These are phyloP conservation scores for Rhodotorula sp. DNA, from an alignment of 1,284 basidiomycete genomes.

Conservation along the genomic window DNA sequence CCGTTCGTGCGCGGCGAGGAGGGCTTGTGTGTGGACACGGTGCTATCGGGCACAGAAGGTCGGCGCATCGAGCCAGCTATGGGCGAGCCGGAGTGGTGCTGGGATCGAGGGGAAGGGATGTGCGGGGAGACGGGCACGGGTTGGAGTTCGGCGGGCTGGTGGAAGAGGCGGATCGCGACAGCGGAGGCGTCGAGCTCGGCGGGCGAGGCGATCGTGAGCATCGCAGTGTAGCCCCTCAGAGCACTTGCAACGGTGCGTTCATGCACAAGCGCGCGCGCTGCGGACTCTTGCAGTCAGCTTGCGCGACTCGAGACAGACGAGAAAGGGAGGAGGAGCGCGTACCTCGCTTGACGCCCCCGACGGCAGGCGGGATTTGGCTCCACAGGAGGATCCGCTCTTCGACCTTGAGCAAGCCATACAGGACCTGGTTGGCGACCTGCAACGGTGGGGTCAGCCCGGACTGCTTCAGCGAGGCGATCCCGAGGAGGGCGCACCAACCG, in stretches of 20 bases:
- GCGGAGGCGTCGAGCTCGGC: conserved; percentile 3
- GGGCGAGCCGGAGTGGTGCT: neutral
- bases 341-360: conserved; percentile 34
- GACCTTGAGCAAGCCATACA: conserved; percentile 15
- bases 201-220: neutral
- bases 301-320: no score
- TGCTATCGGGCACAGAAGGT: neutral
- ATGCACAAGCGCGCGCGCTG: conserved; percentile 32
- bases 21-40: neutral
- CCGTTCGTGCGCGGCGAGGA: neutral
- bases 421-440: conserved; percentile 5
- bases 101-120: neutral
- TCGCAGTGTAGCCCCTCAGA: conserved; percentile 5
- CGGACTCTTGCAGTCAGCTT: neutral
- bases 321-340: neutral
- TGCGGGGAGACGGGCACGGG: neutral
- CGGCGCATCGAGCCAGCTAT: neutral
- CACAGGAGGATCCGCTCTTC: conserved; percentile 12
- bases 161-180: neutral
- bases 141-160: neutral
- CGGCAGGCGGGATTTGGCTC: conserved; percentile 13
- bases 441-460: neutral
- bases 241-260: conserved; percentile 10
- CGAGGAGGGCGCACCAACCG: neutral
- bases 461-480: neutral